These are phyloP conservation scores for Daldinia sp. DNA, from an alignment of 2,329 filamentous ascomycete species.

Conservation along the genomic window DNA sequence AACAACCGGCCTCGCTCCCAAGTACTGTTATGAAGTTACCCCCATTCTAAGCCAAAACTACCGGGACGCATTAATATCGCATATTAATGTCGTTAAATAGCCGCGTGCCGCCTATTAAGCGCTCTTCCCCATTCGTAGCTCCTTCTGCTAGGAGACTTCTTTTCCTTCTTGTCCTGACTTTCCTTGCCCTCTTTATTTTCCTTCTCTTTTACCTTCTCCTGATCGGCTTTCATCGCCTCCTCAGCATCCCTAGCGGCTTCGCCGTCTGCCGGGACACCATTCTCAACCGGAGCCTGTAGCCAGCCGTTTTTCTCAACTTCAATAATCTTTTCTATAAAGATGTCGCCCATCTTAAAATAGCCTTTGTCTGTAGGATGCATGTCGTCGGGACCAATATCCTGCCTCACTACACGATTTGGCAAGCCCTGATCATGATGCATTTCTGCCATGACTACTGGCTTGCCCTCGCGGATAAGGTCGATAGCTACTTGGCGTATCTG, in stretches of 20 bases:
- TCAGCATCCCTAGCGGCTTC: conserved; percentile 33
- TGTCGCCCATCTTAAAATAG: conserved; percentile 46
- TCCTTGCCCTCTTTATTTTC: neutral
- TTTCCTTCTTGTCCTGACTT: neutral
- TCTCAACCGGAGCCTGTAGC: conserved; percentile 35
- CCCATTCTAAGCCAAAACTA: neutral
- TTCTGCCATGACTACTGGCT: conserved; percentile 39
- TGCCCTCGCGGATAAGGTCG: conserved; percentile 40
- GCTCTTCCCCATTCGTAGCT: conserved; percentile 1
- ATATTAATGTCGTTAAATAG: conserved; percentile 2
- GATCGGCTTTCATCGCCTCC: conserved; percentile 24
- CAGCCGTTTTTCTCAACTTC: conserved; percentile 43
- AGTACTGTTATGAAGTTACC: neutral
- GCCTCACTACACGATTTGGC: conserved; percentile 35
- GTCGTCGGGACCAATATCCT: conserved; percentile 35
- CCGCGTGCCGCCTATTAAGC: conserved; percentile 10
- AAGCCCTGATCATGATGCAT: conserved; percentile 44
- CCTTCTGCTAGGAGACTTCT: conserved; percentile 1
- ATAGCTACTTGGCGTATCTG: conserved; percentile 44
- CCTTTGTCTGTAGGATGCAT: conserved; percentile 44
- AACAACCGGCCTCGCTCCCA: neutral
- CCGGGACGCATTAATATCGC: neutral
- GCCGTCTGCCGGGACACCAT: conserved; percentile 28
- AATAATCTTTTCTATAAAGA: conserved; percentile 42
- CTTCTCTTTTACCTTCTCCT: conserved; percentile 12